Conservation (phyloP, 345 rosid species). For the Populus simonii region DNA sequence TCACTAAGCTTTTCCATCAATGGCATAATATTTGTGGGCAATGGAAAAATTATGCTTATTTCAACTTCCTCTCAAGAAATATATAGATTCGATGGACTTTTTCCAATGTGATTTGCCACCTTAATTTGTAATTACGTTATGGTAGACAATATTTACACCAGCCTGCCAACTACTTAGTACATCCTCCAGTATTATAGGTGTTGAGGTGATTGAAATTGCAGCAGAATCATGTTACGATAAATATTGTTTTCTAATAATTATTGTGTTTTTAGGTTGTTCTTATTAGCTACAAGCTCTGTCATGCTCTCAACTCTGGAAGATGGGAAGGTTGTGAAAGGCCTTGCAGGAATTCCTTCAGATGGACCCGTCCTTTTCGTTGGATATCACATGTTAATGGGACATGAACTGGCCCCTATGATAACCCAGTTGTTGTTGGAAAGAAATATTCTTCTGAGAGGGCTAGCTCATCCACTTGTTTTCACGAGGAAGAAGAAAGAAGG, state of each 20-base stretch:
- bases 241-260: neutral
- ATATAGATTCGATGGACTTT: neutral
- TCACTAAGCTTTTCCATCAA: neutral
- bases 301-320: constrained; percentile 65
- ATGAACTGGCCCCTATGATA: constrained; percentile 44
- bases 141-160: too few relatives aligned
- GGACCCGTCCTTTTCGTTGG: constrained; percentile 76
- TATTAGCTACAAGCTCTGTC: constrained; percentile 39
- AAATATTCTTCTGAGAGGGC: constrained; percentile 51
- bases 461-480: constrained; percentile 58
- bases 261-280: constrained; percentile 26
- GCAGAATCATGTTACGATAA: neutral
- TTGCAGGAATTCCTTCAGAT: constrained; percentile 63
- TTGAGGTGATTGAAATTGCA: neutral
- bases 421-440: constrained; percentile 55
- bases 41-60: neutral
- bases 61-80: neutral
- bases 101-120: too few relatives aligned
- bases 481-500: constrained; percentile 5
- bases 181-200: neutral
- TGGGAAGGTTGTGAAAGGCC: constrained; percentile 62
- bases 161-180: neutral
- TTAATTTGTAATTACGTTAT: too few relatives aligned
- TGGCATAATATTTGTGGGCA: neutral
- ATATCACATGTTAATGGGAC: constrained; percentile 67